Evolutionary conservation across 768 basidiomycete species (phyloP).

Genomic region (Pisolithus marmoratus): DNA sequence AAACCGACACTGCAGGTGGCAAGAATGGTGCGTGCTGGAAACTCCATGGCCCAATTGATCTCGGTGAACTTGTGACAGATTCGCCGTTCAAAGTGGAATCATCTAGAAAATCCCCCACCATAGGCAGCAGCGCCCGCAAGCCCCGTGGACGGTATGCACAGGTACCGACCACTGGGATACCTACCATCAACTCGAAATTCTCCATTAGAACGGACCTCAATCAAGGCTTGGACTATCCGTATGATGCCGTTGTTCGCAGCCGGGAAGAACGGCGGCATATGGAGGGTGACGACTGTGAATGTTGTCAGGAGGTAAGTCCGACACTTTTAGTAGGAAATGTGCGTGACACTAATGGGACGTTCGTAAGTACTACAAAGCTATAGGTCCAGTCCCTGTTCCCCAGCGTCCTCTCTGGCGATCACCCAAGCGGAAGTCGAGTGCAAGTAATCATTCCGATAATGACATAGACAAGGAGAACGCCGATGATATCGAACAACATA

Average conservation of each 20-base stretch:
- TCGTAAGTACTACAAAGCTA: constrained; percentile 70
- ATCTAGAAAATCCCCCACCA: constrained; percentile 3
- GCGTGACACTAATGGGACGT: background rate
- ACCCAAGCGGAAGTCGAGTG: constrained; percentile 30
- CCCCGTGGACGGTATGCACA: constrained; percentile 57
- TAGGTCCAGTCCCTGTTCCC: constrained; percentile 68
- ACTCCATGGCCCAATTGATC: background rate
- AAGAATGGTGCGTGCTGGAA: constrained; percentile 10
- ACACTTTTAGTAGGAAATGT: background rate
- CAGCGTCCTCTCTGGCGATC: constrained; percentile 74
- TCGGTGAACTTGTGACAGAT: constrained; percentile 7
- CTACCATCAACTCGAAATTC: constrained; percentile 58
- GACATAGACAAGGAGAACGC: constrained; percentile 24
- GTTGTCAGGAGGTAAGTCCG: constrained; percentile 63
- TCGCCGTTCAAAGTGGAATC: constrained; percentile 7
- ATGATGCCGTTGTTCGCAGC: constrained; percentile 69
- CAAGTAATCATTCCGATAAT: background rate
- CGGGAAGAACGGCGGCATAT: constrained; percentile 59
- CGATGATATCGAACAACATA: constrained; percentile 45
- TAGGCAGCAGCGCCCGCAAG: constrained; percentile 33
- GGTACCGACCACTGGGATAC: constrained; percentile 27
- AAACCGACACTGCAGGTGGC: no score
- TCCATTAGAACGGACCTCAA: constrained; percentile 64
- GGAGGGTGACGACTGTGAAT: constrained; percentile 76
- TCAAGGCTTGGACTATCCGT: constrained; percentile 60